Conservation (phyloP, 2,329 filamentous ascomycete species). For the Botryotinia calthae region DNA sequence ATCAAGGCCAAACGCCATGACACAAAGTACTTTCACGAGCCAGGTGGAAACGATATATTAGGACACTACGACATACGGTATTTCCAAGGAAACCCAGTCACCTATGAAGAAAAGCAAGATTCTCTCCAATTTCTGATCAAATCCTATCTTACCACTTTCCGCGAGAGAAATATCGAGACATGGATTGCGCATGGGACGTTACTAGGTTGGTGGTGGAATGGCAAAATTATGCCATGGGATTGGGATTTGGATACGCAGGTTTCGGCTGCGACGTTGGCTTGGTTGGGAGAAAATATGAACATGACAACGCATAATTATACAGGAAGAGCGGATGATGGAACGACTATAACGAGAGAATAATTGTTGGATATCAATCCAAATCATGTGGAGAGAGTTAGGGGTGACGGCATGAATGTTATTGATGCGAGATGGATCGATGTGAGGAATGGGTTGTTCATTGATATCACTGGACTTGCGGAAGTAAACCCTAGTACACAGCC, state of each 20-base stretch:
- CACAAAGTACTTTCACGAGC: conserved; percentile 47
- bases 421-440: conserved; percentile 82
- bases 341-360: conserved; percentile 53
- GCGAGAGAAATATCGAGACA: conserved; percentile 66
- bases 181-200: conserved; percentile 86
- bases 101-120: conserved; percentile 63
- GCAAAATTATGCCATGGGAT: conserved; percentile 76
- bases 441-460: conserved; percentile 73
- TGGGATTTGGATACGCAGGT: conserved; percentile 83
- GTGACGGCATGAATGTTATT: conserved; percentile 74
- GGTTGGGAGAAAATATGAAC: conserved; percentile 66
- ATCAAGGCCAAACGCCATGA: background rate
- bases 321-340: conserved; percentile 42
- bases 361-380: conserved; percentile 77
- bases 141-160: conserved; percentile 69
- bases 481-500: conserved; percentile 57
- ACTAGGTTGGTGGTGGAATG: conserved; percentile 89
- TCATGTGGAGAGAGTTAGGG: conserved; percentile 57
- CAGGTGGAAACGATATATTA: conserved; percentile 56
- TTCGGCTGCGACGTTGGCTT: conserved; percentile 61
- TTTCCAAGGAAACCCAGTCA: conserved; percentile 58
- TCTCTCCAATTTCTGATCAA: conserved; percentile 68
- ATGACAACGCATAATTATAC: conserved; percentile 51
- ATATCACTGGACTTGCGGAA: conserved; percentile 76
- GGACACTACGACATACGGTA: conserved; percentile 74